A percentile compares a stretch with the other conserved stretches of the same genome.
Conservation (phyloP, 106 monocot species). For the Acanthochlamys bracteata region DNA sequence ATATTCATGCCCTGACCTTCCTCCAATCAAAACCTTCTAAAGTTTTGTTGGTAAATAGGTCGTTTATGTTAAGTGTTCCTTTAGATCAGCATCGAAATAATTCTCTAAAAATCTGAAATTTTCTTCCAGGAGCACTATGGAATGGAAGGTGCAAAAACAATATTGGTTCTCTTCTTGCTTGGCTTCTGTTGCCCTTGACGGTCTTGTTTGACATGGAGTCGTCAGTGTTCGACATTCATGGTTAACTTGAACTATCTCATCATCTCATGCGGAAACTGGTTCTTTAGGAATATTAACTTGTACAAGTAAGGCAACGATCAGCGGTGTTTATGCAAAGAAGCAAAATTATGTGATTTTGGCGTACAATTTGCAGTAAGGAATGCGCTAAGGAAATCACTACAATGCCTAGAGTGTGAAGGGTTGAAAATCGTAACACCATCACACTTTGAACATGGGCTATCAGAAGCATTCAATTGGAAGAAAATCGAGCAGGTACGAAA, state of each 20-base stretch:
- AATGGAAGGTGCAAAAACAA: too few species aligned
- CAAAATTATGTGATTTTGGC: conserved; percentile 10
- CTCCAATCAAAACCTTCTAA: too few species aligned
- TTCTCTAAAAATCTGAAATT: too few species aligned
- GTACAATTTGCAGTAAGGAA: conserved; percentile 21
- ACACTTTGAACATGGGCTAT: conserved; percentile 58
- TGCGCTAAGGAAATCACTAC: conserved; percentile 25
- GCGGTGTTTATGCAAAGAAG: conserved; percentile 49
- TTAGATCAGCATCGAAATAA: too few species aligned
- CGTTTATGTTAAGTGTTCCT: too few species aligned
- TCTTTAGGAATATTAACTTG: conserved; percentile 51
- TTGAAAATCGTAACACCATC: conserved; percentile 32
- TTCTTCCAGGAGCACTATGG: too few species aligned
- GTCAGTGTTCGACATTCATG: too few species aligned
- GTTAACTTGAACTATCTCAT: conserved; percentile 44
- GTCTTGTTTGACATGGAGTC: too few species aligned
- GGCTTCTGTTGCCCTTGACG: too few species aligned
- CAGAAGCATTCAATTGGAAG: conserved; percentile 34
- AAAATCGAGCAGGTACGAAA: conserved; percentile 22
- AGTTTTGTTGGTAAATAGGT: too few species aligned
- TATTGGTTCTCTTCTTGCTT: too few species aligned
- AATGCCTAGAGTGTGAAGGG: conserved; percentile 19
- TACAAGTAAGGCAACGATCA: conserved; percentile 22
- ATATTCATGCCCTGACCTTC: too few species aligned
- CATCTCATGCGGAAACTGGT: conserved; percentile 68